phyloP scores from a whole-genome alignment of 2,329 filamentous ascomycete genomes.

The Arthrobotrys entomopaga region DNA sequence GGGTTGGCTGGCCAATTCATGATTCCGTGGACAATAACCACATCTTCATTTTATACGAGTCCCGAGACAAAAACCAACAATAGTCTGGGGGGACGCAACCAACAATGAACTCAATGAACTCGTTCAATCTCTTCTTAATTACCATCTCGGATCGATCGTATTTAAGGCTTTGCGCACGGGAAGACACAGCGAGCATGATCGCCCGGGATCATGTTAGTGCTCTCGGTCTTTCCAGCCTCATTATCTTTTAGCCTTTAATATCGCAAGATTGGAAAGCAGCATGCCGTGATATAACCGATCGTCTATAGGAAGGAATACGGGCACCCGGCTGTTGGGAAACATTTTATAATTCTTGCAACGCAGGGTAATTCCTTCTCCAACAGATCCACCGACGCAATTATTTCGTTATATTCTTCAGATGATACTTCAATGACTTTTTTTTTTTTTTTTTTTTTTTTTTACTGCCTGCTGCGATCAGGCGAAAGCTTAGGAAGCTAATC shows the following conservation, averaged over 20 bases:
- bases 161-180: not conserved
- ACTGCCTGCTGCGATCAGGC: slow-evolving; percentile 7
- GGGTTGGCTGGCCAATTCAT: too few species aligned
- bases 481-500: not conserved
- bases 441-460: not conserved
- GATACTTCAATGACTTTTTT: not conserved
- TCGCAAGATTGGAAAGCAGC: not conserved
- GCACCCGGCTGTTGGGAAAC: slow-evolving; percentile 25
- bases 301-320: slow-evolving; percentile 28
- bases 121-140: slow-evolving; percentile 1
- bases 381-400: not conserved
- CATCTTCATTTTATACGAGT: not conserved
- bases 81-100: too few species aligned
- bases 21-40: slow-evolving; percentile 3
- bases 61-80: not conserved
- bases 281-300: slow-evolving; percentile 38
- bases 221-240: slow-evolving; percentile 20
- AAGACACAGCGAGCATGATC: slow-evolving; percentile 1
- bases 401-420: not conserved
- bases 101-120: not conserved
- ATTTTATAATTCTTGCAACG: slow-evolving; percentile 45
- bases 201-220: not conserved
- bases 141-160: slow-evolving; percentile 1
- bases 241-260: slow-evolving; percentile 40
- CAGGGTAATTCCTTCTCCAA: not conserved